Base-by-base conservation (phyloP, 225 moss, liverwort and hornwort genomes). In the Bryoerythrophyllum caledonicum region DNA sequence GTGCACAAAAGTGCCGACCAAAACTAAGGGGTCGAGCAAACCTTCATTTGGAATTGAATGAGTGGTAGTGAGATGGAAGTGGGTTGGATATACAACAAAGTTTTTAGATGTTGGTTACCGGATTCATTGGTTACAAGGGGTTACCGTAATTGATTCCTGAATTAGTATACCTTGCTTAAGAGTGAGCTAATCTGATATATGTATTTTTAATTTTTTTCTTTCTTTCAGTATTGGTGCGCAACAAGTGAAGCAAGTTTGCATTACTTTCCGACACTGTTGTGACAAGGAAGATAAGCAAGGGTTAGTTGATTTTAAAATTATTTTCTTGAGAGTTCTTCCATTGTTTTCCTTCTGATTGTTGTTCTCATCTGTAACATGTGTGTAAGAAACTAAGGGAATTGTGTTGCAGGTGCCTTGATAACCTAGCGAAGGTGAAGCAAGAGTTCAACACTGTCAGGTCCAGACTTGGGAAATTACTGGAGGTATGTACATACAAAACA, bases 211-310 rank as follows among this genome's bases (percentile, higher is more conserved):
- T 8, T 17, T 23, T 56, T 52, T 68, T n/a, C n/a, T n/a, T n/a
- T n/a, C n/a, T n/a, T 14, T 26, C 79, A 83, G 79, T 57, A 79
- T 83, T 67, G 83, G 83, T 67, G 83, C 83, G 38, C 79, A 83
- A 79, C 74, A 60, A 54, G 60, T 83, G 32, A 83, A 67, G 79
- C 20, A 79, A 44, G 71, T 72, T 20, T 83, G 83, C 79, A 34
- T 83, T 23, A 56, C 66, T 21, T 79, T 83, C 23, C 83, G 83
- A 11, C 44, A 53, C 40, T 79, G 72, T 79, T 83, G 83, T 23
- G 75, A 83, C 17, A 71, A 75, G 7, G 26, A 72, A 38, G 83
- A 83, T 51, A 79, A 83, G 62, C 41, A 83, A 72, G 79, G 79
- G 83, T 83, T 23, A 72, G 83, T 65, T 32, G 32, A 21, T 26